Conservation (phyloP, 2,329 filamentous ascomycete species). For the Hymenoscyphus linearis region DNA sequence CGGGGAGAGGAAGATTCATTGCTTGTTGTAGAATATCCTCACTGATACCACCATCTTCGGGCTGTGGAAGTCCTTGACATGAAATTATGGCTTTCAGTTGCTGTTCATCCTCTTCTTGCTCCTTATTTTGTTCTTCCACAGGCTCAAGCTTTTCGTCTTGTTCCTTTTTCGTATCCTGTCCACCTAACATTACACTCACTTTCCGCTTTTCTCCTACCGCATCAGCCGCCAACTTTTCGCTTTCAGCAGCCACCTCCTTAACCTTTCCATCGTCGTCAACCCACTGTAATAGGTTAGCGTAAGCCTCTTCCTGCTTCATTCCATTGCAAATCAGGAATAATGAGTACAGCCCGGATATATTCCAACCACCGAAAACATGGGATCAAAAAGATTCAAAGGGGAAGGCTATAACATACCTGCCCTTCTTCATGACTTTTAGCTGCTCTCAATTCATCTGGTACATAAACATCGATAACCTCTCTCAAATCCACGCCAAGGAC, state of each 20-base stretch:
- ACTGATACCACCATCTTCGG: conserved; percentile 19
- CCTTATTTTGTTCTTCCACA: neutral
- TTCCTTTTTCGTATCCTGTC: neutral
- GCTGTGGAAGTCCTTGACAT: conserved; percentile 19
- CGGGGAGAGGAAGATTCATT: conserved; percentile 18
- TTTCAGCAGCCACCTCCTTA: neutral
- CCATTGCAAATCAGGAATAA: too few relatives aligned
- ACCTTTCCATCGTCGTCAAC: conserved; percentile 26
- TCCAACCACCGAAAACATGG: too few relatives aligned
- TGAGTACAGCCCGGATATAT: too few relatives aligned
- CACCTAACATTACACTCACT: conserved; percentile 14
- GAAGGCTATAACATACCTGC: neutral
- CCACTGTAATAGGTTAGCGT: neutral
- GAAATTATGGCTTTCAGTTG: conserved; percentile 24
- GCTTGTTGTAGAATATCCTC: conserved; percentile 21
- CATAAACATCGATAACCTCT: conserved; percentile 21
- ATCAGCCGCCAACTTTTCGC: neutral
- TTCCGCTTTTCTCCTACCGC: conserved; percentile 20
- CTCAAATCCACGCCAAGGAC: conserved; percentile 14
- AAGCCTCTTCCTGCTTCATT: too few relatives aligned
- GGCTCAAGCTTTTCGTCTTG: neutral
- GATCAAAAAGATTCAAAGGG: too few relatives aligned
- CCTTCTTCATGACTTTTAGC: conserved; percentile 15
- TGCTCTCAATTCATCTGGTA: conserved; percentile 13
- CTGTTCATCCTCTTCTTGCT: conserved; percentile 16